phyloP scores from a whole-genome alignment of 108 stramenopile genomes.

The Nitzschia palea region DNA sequence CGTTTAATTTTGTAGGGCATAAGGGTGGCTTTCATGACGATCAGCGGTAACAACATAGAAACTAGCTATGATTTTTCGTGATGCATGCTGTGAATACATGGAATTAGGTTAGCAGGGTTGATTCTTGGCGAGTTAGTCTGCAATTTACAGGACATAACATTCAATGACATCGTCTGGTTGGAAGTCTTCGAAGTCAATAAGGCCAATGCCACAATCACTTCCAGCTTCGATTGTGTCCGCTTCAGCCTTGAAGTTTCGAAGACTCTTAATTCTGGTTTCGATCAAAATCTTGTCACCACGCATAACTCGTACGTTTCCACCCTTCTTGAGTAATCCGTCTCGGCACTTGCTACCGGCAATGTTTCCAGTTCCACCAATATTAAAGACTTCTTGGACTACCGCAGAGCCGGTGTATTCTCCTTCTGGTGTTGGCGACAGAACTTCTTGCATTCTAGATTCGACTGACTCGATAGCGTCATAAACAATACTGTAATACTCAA shows the following conservation, averaged over 20 bases:
- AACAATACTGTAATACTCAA: constrained; percentile 92
- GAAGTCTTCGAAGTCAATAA: constrained; percentile 90
- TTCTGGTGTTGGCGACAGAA: constrained; percentile 90
- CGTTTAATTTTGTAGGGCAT: too few species aligned
- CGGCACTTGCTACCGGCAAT: constrained; percentile 93
- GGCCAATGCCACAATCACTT: constrained; percentile 94
- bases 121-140: constrained; percentile 18
- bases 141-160: constrained; percentile 87
- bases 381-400: constrained; percentile 91
- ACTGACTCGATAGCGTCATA: constrained; percentile 96
- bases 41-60: too few species aligned
- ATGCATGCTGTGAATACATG: too few species aligned
- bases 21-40: too few species aligned
- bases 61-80: too few species aligned
- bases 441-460: constrained; percentile 88
- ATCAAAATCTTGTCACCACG: constrained; percentile 90
- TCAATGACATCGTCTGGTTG: constrained; percentile 93
- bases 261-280: constrained; percentile 81
- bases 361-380: constrained; percentile 92
- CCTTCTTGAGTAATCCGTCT: constrained; percentile 86
- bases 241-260: constrained; percentile 94
- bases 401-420: constrained; percentile 93
- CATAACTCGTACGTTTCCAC: constrained; percentile 91
- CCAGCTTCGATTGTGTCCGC: constrained; percentile 84
- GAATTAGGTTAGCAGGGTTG: too few species aligned